A percentile compares a stretch with the other conserved stretches of the same genome.
Conservation (phyloP, 164 flowering plant species). For the Nymphaea colorata region DNA sequence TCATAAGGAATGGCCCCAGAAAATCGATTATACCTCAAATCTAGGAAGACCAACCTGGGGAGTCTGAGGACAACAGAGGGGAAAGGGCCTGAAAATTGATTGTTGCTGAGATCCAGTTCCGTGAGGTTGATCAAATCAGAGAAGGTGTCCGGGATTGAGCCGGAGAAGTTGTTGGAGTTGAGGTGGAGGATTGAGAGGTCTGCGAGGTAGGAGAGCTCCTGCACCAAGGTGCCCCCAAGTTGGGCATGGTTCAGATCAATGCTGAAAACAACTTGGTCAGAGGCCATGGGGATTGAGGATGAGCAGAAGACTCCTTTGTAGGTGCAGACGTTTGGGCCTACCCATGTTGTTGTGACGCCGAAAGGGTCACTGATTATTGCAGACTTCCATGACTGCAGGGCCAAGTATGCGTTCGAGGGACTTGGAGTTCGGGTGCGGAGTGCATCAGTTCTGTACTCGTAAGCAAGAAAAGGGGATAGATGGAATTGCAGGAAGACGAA, state of each 20-base stretch:
- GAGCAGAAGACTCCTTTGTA: conserved; percentile 80
- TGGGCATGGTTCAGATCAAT: conserved; percentile 84
- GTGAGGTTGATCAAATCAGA: conserved; percentile 30
- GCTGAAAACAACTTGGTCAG: conserved; percentile 25
- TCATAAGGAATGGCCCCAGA: conserved; percentile 62
- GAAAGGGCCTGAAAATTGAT: conserved; percentile 66
- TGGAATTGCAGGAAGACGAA: not conserved
- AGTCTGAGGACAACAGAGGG: conserved; percentile 38
- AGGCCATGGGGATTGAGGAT: conserved; percentile 14
- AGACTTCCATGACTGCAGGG: conserved; percentile 88
- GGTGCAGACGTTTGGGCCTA: conserved; percentile 71
- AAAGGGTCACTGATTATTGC: conserved; percentile 78
- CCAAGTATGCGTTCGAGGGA: conserved; percentile 38
- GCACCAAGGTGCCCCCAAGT: conserved; percentile 59
- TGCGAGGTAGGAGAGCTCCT: conserved; percentile 52
- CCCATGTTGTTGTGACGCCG: conserved; percentile 48
- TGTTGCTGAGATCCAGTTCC: conserved; percentile 88
- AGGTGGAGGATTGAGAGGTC: conserved; percentile 64
- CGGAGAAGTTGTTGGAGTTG: conserved; percentile 75
- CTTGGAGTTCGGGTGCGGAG: conserved; percentile 13
- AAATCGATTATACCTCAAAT: conserved; percentile 73
- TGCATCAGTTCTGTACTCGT: not conserved
- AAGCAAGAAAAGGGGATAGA: not conserved
- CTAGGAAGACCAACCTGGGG: conserved; percentile 63
- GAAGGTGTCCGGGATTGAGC: conserved; percentile 53